phyloP scores from a whole-genome alignment of 176 grass and related monocot species.

The Zoysia japonica region DNA sequence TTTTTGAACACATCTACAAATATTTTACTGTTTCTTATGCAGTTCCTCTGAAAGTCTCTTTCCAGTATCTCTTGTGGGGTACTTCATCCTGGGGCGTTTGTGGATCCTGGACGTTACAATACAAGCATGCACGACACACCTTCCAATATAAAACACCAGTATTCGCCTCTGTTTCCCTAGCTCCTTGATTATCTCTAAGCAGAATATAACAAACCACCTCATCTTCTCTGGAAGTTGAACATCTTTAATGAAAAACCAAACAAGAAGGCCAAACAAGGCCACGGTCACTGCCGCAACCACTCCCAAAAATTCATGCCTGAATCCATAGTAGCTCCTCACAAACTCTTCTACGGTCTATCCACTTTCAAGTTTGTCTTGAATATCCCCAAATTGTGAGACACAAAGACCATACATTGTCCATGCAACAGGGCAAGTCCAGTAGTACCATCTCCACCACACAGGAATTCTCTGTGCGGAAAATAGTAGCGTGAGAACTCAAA shows the following conservation, averaged over 20 bases:
- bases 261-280: slow-evolving; percentile 22
- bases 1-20: too few relatives aligned
- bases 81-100: too few relatives aligned
- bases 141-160: too few relatives aligned
- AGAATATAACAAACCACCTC: not conserved
- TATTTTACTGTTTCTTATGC: too few relatives aligned
- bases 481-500: too few relatives aligned
- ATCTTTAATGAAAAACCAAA: not conserved
- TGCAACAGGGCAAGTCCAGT: slow-evolving; percentile 39
- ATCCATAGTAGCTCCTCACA: slow-evolving; percentile 35
- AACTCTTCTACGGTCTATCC: slow-evolving; percentile 37
- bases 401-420: slow-evolving; percentile 38
- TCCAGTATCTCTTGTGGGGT: too few relatives aligned
- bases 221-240: slow-evolving; percentile 43
- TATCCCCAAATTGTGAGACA: slow-evolving; percentile 41
- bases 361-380: slow-evolving; percentile 35
- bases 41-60: too few relatives aligned
- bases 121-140: too few relatives aligned
- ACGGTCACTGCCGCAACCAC: not conserved
- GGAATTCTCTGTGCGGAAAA: slow-evolving; percentile 19
- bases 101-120: too few relatives aligned
- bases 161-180: too few relatives aligned
- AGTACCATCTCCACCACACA: slow-evolving; percentile 37
- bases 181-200: too few relatives aligned
- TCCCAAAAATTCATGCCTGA: slow-evolving; percentile 40